Evolutionary conservation across 495 filamentous ascomycete species (phyloP).

Genomic region (Tuber melanosporum): DNA sequence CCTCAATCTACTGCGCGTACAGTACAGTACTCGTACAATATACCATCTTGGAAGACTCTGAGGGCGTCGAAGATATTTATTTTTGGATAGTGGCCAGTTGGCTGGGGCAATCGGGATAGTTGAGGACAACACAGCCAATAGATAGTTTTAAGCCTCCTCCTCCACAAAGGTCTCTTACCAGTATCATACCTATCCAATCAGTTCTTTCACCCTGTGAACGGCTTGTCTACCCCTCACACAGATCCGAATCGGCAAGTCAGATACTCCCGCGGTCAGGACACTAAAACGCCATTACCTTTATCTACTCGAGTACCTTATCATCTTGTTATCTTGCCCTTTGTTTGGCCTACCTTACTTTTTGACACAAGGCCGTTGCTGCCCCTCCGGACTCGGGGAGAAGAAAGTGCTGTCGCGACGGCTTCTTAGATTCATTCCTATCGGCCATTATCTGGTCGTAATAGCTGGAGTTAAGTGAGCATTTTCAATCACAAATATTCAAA

Average conservation of each 20-base stretch:
- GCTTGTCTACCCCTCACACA: neutral
- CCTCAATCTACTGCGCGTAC: neutral
- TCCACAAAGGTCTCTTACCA: neutral
- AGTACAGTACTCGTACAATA: neutral
- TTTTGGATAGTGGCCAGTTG: neutral
- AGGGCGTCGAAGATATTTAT: neutral
- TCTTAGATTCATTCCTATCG: neutral
- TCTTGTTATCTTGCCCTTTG: neutral
- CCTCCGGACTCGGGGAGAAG: neutral
- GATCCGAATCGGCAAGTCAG: neutral
- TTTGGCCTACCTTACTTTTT: neutral
- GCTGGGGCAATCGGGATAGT: neutral
- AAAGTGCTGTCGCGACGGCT: neutral
- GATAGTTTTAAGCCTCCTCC: conserved; percentile 1
- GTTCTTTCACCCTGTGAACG: neutral
- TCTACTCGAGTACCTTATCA: neutral
- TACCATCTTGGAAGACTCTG: neutral
- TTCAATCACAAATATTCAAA: conserved; percentile 18
- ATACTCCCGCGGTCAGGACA: neutral
- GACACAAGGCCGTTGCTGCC: neutral
- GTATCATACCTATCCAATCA: neutral
- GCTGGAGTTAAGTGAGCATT: neutral
- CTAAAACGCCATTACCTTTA: neutral
- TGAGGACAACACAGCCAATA: neutral
- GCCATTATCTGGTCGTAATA: neutral